Base-by-base conservation (phyloP, 208 protist genomes). In the Eutreptiella sp. region DNA sequence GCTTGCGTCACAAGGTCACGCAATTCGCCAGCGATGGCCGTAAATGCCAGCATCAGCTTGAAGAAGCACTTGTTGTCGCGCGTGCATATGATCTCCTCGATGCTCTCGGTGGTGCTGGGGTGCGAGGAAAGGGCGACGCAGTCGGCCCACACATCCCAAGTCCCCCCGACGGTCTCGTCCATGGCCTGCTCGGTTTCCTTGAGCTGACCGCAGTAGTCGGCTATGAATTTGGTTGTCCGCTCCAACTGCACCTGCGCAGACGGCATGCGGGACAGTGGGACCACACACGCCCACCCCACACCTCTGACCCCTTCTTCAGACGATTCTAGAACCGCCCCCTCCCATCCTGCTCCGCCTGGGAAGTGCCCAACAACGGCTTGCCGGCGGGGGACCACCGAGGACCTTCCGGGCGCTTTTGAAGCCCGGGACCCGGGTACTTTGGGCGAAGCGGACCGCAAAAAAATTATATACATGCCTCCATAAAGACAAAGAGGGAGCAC, bases 61-160 rank as follows among this genome's bases (percentile, higher is more conserved):
- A 75, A 79, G 26, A 81, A 76, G 4, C 80, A 43, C 38, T 76
- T 68, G 57, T 81, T 80, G 28, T 68, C 48, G 31, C 39, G 16
- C 1, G 66, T 76, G 19, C 64, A 55, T 27, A 80, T 43, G 4
- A 81, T 58, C 1, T 81, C 76, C 1, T 76, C 29, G 2, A 81
- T 21, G 33, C 48, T 77, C 9, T 58, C 45, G 59, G 80, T 75
- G 35, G 76, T 70, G 11, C 63, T 50, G 11, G 76, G 66, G 33
- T 55, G 23, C 29, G 72, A 42, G 26, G 64, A 24, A 4, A 81
- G 39, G 29, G 63, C 43, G 1, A 81, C 53, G 21, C 71, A 71
- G 54, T 81, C 71, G 3, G 46, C 27, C 23, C 54, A 67, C 0
- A 54, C 33, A 47, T 81, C 75, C 60, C 71, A 79, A 3, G 60